phyloP scores from a whole-genome alignment of 2,329 filamentous ascomycete genomes.

The Diaporthe nobilis region DNA sequence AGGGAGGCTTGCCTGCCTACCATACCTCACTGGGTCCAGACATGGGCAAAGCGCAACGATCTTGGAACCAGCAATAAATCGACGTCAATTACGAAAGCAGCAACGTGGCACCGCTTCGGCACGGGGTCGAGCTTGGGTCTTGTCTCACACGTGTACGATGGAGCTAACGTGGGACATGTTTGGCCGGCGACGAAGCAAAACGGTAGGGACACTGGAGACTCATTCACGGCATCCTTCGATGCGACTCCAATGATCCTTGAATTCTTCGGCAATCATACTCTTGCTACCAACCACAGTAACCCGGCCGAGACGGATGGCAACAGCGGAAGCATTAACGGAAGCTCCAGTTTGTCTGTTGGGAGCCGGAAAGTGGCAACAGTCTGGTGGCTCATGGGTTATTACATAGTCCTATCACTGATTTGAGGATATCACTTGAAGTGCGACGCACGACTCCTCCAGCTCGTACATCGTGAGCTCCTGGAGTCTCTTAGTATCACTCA shows the following conservation, averaged over 20 bases:
- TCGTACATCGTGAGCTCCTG: too few species aligned
- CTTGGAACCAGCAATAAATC: background rate
- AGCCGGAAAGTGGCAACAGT: background rate
- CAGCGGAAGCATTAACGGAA: background rate
- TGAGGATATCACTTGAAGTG: background rate
- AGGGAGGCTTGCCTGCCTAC: background rate
- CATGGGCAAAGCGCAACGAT: background rate
- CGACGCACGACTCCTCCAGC: background rate
- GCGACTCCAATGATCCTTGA: constrained; percentile 3
- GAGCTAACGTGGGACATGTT: background rate
- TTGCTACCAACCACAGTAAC: background rate
- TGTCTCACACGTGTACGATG: background rate
- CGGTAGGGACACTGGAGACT: background rate
- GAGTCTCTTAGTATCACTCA: too few species aligned
- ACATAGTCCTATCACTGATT: background rate
- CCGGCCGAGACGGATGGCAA: background rate
- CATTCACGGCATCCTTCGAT: background rate
- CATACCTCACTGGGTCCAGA: constrained; percentile 4
- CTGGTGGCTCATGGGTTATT: background rate
- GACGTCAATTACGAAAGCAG: background rate
- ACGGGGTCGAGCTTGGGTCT: background rate
- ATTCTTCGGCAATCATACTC: background rate
- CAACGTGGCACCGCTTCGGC: background rate
- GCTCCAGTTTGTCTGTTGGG: background rate
- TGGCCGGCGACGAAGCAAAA: background rate